Percentiles rank a stretch among this genome's conserved stretches.
Conservation (phyloP, 2,329 filamentous ascomycete genomes). For the Phaeoacremonium minimum region DNA sequence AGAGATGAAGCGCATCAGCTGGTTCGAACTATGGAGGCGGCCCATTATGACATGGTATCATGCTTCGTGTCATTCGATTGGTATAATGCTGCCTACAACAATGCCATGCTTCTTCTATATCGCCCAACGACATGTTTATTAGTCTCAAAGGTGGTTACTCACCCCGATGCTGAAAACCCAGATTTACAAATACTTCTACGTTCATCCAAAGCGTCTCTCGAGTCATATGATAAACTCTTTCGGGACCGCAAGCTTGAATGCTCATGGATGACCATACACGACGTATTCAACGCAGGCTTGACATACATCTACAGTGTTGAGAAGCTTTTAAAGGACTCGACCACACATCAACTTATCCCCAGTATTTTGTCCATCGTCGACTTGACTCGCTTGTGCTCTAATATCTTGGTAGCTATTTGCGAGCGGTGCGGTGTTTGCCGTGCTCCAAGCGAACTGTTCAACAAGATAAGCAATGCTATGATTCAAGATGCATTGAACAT, state of each 20-base stretch:
- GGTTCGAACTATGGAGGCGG: too few relatives aligned
- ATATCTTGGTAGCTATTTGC: conserved; percentile 13
- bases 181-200: conserved; percentile 4
- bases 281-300: conserved; percentile 14
- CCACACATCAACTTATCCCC: conserved; percentile 4
- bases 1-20: too few relatives aligned
- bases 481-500: conserved; percentile 2
- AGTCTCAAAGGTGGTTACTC: conserved; percentile 1
- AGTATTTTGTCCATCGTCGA: conserved; percentile 7
- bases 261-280: conserved; percentile 14
- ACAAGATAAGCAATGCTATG: conserved; percentile 7
- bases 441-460: conserved; percentile 8
- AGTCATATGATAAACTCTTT: conserved; percentile 10
- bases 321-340: conserved; percentile 7
- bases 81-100: conserved; percentile 9
- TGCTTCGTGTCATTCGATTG: conserved; percentile 1
- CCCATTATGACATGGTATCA: too few relatives aligned
- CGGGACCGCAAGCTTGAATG: conserved; percentile 11
- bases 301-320: conserved; percentile 12
- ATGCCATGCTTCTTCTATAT: conserved; percentile 9
- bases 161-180: conserved; percentile 4
- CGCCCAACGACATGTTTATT: conserved; percentile 7
- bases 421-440: conserved; percentile 14
- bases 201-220: too few relatives aligned
- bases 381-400: conserved; percentile 12